Evolutionary conservation across 2,329 filamentous ascomycete species (phyloP), one percentile per base, ranked within the genome.

Genomic region (Sporothrix dimorphospora): DNA sequence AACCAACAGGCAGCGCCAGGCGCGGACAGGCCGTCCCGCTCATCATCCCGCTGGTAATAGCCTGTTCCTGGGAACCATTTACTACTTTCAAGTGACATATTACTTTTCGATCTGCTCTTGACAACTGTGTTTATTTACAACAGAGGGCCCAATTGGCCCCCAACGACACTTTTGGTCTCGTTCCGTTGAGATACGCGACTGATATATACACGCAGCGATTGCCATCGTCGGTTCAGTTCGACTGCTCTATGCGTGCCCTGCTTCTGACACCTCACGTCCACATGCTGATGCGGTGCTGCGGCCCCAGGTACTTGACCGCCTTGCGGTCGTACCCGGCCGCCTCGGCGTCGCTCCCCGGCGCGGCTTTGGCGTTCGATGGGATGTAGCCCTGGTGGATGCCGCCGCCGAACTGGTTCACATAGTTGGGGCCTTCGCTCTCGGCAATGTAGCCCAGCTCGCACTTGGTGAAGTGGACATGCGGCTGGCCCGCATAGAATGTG

Each of bases 361-460:
- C 14, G 6, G 14, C 27, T 27, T 57, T 57, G 14, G 53, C 53
- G n/a, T 57, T 34, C 8, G 27, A 57, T 4, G 53, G 53, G 27
- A 57, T 57, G 27, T 34, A 19, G 53, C 53, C 53, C 24, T 51
- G 21, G 53, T 57, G 11, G 19, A 47, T 47, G 24, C 40, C 53
- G n/a, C 68, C 42, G 11, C 68, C 70, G 47, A 66, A 71, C 12
- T 34, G 34, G 38, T 42, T 51, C 53, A 57, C 34, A 24, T 55
- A n/a, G 42, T 49, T 30, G 45, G 85, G 84, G 0, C 88, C 88
- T 76, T 90, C 88, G 1, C 85, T 84, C 38, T 82, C 82, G 0
- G 85, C 51, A 42, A 90, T 81, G 74, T 90, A 89, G 1, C 88
- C 89, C 34, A 81, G 72, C 75, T 85, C 84, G 76, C 89, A 90